These are phyloP conservation scores for Udeniomyces megalosporus DNA, from an alignment of 768 basidiomycete species.

Conservation along the genomic window DNA sequence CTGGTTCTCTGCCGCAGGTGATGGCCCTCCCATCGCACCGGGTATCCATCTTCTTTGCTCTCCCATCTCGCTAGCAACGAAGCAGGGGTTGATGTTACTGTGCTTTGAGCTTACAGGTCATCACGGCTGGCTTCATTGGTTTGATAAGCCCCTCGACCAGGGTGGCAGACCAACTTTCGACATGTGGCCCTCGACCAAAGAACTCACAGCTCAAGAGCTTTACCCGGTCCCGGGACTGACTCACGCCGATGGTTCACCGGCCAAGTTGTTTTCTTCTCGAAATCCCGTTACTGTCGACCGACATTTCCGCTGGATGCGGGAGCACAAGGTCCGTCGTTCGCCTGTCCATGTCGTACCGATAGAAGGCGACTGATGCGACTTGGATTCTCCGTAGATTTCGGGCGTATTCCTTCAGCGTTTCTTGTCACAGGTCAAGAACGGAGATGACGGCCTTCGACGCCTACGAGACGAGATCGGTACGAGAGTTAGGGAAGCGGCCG, in stretches of 20 bases:
- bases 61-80: too few species aligned
- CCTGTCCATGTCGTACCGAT: too few species aligned
- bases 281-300: slow-evolving; percentile 52
- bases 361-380: too few species aligned
- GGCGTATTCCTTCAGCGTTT: slow-evolving; percentile 72
- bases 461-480: slow-evolving; percentile 60
- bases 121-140: slow-evolving; percentile 60
- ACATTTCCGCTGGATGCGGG: slow-evolving; percentile 73
- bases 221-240: slow-evolving; percentile 45
- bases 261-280: slow-evolving; percentile 60
- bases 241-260: slow-evolving; percentile 42
- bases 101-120: background rate
- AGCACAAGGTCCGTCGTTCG: slow-evolving; percentile 58
- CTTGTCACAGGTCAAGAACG: slow-evolving; percentile 22
- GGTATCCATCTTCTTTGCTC: slow-evolving; percentile 28
- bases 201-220: slow-evolving; percentile 1
- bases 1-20: slow-evolving; percentile 61
- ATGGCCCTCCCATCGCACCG: slow-evolving; percentile 50
- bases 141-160: slow-evolving; percentile 45
- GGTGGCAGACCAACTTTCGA: slow-evolving; percentile 61
- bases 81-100: too few species aligned
- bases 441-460: slow-evolving; percentile 37
- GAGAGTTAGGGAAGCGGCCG: slow-evolving; percentile 56
- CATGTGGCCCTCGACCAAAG: slow-evolving; percentile 49
- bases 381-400: too few species aligned